Evolutionary conservation across 2,329 filamentous ascomycete species (phyloP), one percentile per base, ranked within the genome.

Genomic region (Pseudopyricularia javanii): DNA sequence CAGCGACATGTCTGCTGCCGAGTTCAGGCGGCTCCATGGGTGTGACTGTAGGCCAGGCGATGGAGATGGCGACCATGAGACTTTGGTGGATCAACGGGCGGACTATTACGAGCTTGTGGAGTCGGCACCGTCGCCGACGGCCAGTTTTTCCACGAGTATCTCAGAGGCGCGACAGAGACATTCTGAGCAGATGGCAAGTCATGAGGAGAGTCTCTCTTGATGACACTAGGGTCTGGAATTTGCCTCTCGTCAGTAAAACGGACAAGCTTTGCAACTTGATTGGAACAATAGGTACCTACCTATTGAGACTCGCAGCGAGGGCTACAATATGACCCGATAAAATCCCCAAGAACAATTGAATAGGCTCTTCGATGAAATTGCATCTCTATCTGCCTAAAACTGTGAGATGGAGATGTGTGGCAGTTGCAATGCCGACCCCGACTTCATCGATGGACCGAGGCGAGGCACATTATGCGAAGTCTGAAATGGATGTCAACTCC

Each of bases 11-110:
- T 62, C 60, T 3, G 66, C 72, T 7, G 72, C 72, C 8, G 77
- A 83, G 52, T 95, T 86, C 56, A 73, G 78, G 56, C 64, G 64
- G 51, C 69, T 65, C 58, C 87, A 79, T 61, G 69, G 70, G 1
- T 95, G 90, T 60, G 67, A 78, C 57, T 96, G 89, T 63, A 59
- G 54, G 51, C 58, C 54, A 17, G 57, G 54, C 30, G 57, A 56
- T 15, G 53, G 22, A 54, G 9, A 54, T 57, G 30, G 54, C 54
- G n/a, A 47, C 56, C 17, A 30, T n/a, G 24, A 15, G 7, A 22
- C 14, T 40, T 17, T 17, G n/a, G 49, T 37, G 59, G 48, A 51
- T 26, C 17, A 47, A 11, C 17, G 17, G 2, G 32, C 32, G n/a
- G 28, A 30, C 4, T 11, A 37, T 26, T 33, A 20, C 17, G 30